Percentiles rank a stretch among this genome's conserved stretches.
Evolutionary conservation across 2,329 filamentous ascomycete species (phyloP).

Genomic region (Colletotrichum sp.): DNA sequence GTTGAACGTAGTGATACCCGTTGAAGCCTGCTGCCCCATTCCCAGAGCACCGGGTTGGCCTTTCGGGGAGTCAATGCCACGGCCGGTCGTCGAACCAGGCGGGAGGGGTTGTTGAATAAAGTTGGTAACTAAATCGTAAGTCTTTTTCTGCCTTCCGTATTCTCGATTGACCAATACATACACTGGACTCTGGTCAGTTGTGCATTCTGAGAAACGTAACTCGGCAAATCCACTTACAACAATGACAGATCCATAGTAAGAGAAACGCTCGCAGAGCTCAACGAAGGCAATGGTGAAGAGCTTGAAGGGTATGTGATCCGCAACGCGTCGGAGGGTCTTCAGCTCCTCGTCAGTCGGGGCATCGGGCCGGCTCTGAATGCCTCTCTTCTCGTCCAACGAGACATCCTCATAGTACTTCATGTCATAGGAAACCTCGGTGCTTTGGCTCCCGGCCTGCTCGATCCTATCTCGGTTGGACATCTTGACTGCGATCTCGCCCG

Average conservation of each 20-base stretch:
- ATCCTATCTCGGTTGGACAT: conserved; percentile 35
- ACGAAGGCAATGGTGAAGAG: conserved; percentile 70
- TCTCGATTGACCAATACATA: not conserved
- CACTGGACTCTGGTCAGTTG: not conserved
- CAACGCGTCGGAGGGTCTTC: conserved; percentile 55
- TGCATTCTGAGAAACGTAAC: rapidly evolving
- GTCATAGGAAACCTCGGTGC: conserved; percentile 8
- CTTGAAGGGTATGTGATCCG: conserved; percentile 62
- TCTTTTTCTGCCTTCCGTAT: not conserved
- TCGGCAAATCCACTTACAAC: conserved; percentile 57
- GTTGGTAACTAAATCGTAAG: conserved; percentile 51
- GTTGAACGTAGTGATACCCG: conserved; percentile 52
- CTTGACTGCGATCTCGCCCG: not conserved
- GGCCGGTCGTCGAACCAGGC: conserved; percentile 57
- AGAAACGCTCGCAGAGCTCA: conserved; percentile 75
- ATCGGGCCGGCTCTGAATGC: conserved; percentile 20
- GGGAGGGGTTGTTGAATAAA: conserved; percentile 67
- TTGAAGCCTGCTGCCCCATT: conserved; percentile 59
- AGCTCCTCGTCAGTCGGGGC: conserved; percentile 57
- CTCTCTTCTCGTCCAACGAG: conserved; percentile 34
- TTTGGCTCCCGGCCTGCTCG: conserved; percentile 37
- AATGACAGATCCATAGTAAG: conserved; percentile 71
- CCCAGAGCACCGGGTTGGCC: conserved; percentile 59
- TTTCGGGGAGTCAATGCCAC: conserved; percentile 32
- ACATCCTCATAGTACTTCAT: conserved; percentile 19